Conservation (phyloP, 208 protist genomes). For the Naegleria lovaniensis region DNA sequence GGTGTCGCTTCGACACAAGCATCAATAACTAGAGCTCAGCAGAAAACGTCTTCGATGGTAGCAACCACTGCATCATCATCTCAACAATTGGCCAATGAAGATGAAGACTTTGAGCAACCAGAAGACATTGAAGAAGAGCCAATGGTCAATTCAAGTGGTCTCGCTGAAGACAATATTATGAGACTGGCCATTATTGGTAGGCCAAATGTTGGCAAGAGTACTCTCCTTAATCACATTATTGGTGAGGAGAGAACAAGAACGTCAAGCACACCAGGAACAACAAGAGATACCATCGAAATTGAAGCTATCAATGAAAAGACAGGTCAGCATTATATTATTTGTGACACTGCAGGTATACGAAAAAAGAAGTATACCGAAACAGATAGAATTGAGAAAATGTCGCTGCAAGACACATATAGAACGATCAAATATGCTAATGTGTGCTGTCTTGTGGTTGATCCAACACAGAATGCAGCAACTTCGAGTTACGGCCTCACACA, state of each 20-base stretch:
- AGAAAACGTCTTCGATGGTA: too few relatives aligned
- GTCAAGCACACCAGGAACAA: slow-evolving; percentile 71
- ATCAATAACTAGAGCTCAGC: too few relatives aligned
- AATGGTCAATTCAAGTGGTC: background rate
- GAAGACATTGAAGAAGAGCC: background rate
- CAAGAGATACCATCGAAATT: slow-evolving; percentile 76
- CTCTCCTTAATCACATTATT: slow-evolving; percentile 67
- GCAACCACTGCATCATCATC: background rate
- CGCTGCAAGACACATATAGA: slow-evolving; percentile 38
- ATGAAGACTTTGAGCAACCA: background rate
- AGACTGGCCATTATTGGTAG: slow-evolving; percentile 40
- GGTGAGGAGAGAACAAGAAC: slow-evolving; percentile 74
- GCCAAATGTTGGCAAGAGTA: slow-evolving; percentile 43
- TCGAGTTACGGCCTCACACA: slow-evolving; percentile 47
- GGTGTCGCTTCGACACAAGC: too few relatives aligned
- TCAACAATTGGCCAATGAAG: background rate
- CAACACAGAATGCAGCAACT: slow-evolving; percentile 8
- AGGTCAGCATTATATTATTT: slow-evolving; percentile 40
- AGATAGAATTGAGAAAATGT: slow-evolving; percentile 63
- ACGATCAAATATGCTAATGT: slow-evolving; percentile 65
- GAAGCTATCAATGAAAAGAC: slow-evolving; percentile 64
- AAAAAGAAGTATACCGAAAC: slow-evolving; percentile 52
- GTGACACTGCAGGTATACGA: slow-evolving; percentile 76
- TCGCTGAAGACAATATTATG: background rate
- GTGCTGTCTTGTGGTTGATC: slow-evolving; percentile 76